phyloP scores from a whole-genome alignment of 2,329 filamentous ascomycete species.

The Microdochium nivale region DNA sequence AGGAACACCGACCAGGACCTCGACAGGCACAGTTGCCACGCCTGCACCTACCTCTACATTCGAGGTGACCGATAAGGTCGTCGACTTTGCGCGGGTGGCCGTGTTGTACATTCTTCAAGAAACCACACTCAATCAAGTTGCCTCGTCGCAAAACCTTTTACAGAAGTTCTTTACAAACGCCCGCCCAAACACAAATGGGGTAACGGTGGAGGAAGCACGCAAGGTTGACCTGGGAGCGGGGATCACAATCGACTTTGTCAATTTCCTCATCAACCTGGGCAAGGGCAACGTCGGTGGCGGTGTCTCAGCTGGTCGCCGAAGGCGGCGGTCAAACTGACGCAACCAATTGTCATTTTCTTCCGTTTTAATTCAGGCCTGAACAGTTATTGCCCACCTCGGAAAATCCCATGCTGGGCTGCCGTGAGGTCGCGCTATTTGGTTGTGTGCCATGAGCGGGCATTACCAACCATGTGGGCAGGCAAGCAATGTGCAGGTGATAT shows the following conservation, averaged over 20 bases:
- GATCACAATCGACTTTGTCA: slow-evolving; percentile 42
- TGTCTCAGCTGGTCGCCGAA: slow-evolving; percentile 6
- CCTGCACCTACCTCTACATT: slow-evolving; percentile 29
- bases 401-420: too few relatives aligned
- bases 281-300: background rate
- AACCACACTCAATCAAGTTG: slow-evolving; percentile 38
- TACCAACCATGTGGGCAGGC: background rate
- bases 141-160: slow-evolving; percentile 42
- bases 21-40: slow-evolving; percentile 14
- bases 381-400: background rate
- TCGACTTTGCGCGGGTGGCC: slow-evolving; percentile 56
- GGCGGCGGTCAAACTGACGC: background rate
- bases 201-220: slow-evolving; percentile 24
- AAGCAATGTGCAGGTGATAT: background rate
- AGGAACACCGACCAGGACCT: slow-evolving; percentile 11
- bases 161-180: slow-evolving; percentile 44
- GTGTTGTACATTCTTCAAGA: slow-evolving; percentile 55
- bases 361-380: background rate
- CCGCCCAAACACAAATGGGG: slow-evolving; percentile 15
- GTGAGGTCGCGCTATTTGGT: background rate
- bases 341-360: background rate
- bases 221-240: slow-evolving; percentile 32
- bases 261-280: slow-evolving; percentile 31
- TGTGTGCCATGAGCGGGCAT: background rate
- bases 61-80: slow-evolving; percentile 40